Conservation (phyloP, 129 eudicot species). For the Calendula officinalis region DNA sequence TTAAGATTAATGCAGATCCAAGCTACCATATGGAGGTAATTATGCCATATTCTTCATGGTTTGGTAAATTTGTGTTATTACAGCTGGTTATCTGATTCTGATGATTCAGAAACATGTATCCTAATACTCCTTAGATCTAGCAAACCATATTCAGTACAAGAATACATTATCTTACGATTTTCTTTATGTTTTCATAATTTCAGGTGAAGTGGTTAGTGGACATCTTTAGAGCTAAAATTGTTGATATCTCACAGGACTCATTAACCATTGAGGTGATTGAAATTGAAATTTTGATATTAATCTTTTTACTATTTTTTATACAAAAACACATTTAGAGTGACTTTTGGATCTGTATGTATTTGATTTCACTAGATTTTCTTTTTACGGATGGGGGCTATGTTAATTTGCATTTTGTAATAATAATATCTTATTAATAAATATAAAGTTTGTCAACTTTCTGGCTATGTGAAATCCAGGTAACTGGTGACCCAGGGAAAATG, state of each 20-base stretch:
- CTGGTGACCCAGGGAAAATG: slow-evolving; percentile 97
- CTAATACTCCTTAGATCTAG: neutral
- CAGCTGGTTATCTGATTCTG: neutral
- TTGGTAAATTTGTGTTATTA: neutral
- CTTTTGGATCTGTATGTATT: slow-evolving; percentile 18
- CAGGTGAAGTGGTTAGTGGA: slow-evolving; percentile 97
- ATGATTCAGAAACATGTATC: neutral
- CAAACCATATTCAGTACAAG: slow-evolving; percentile 5
- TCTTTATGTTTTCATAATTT: slow-evolving; percentile 11
- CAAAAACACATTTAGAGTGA: slow-evolving; percentile 17
- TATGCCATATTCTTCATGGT: slow-evolving; percentile 12
- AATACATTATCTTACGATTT: slow-evolving; percentile 17
- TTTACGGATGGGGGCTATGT: neutral
- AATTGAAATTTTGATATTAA: neutral
- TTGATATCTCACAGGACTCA: slow-evolving; percentile 80
- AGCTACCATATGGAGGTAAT: slow-evolving; percentile 62
- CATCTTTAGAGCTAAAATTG: slow-evolving; percentile 81
- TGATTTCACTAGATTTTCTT: slow-evolving; percentile 1
- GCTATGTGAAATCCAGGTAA: slow-evolving; percentile 52
- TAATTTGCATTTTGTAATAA: slow-evolving; percentile 6
- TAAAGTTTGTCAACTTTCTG: neutral
- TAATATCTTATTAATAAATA: slow-evolving; percentile 7
- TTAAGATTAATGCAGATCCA: slow-evolving; percentile 81
- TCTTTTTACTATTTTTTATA: slow-evolving; percentile 3
- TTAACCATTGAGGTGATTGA: slow-evolving; percentile 75